Evolutionary conservation across 2,329 filamentous ascomycete genomes (phyloP), one percentile per base, ranked within the genome.

Genomic region (Pseudogymnoascus sp.): DNA sequence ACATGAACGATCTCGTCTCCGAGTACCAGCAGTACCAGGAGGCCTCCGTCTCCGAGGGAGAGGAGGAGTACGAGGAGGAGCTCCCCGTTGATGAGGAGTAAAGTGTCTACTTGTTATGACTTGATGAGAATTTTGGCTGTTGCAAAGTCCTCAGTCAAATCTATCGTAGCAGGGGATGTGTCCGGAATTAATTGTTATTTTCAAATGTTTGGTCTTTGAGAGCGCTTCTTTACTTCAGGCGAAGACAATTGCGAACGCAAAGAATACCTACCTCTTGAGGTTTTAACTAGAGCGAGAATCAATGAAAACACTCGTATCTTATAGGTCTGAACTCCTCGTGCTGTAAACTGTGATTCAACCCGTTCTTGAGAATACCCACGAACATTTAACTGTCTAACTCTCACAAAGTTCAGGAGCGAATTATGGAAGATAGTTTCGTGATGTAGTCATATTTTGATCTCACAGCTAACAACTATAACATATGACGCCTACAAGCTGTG

Each of bases 11-110:
- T 80, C 84, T 99, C 76, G 93, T 99, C 74, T 96, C 92, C 66
- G 95, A 99, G 81, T 99, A 99, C 85, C 95, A 97, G 87, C 95
- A 99, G 81, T 99, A 99, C 88, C 95, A 99, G 87, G 95, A 99
- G 80, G 95, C 95, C 77, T 90, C 91, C 74, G 87, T 97, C 80
- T 96, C 95, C 66, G 95, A 99, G 81, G 93, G 91, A 73, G 93
- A 97, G 81, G 93, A 96, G 82, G 92, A 96, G 77, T 93, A 96
- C 77, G 80, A 79, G 75, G 89, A 89, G 73, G 93, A 96, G 80
- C 84, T 82, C 69, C 87, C 87, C 71, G 72, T 85, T 67, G 88
- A 91, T 78, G 89, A 93, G 80, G 88, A 90, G 78, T 62, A 59
- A 41, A 60, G 33, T 60, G 58, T 55, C 49, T 35, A 55, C 49